Evolutionary conservation across 2,329 filamentous ascomycete genomes (phyloP).

Genomic region (Colletotrichum tamarilloi): DNA sequence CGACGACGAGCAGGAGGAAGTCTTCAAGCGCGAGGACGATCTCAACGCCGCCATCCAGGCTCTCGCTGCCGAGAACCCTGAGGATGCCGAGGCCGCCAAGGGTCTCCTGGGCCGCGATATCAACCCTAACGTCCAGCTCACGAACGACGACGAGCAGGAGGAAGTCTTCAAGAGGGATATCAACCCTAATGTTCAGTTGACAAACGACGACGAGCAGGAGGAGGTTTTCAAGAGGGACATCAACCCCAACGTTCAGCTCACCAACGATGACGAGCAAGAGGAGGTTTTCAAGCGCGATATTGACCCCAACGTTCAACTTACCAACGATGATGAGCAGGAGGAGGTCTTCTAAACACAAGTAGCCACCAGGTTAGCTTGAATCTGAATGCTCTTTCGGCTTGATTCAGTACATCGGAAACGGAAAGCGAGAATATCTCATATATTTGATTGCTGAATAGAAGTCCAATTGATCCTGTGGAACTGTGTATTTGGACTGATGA

Average conservation of each 20-base stretch:
- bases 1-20: not conserved
- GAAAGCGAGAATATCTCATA: no score
- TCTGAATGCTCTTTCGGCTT: no score
- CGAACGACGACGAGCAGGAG: not conserved
- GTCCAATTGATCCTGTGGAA: no score
- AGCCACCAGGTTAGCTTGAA: no score
- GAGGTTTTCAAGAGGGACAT: not conserved
- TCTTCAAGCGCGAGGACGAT: no score
- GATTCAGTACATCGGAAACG: no score
- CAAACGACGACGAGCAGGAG: conserved; percentile 8
- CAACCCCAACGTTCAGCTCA: not conserved
- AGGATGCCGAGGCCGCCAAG: no score
- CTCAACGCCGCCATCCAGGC: no score
- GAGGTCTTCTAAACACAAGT: conserved; percentile 8
- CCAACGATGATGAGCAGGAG: conserved; percentile 9
- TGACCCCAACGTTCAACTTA: not conserved
- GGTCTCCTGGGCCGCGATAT: conserved; percentile 3
- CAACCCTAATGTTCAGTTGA: not conserved
- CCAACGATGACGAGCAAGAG: not conserved
- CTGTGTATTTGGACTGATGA: no score
- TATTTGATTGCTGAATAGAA: no score
- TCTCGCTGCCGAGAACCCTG: no score
- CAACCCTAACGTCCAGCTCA: not conserved
- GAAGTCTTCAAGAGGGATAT: conserved; percentile 1
- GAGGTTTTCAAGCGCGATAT: not conserved